Conservation (phyloP, 2,329 filamentous ascomycete species). For the Fusarium sublunatum region DNA sequence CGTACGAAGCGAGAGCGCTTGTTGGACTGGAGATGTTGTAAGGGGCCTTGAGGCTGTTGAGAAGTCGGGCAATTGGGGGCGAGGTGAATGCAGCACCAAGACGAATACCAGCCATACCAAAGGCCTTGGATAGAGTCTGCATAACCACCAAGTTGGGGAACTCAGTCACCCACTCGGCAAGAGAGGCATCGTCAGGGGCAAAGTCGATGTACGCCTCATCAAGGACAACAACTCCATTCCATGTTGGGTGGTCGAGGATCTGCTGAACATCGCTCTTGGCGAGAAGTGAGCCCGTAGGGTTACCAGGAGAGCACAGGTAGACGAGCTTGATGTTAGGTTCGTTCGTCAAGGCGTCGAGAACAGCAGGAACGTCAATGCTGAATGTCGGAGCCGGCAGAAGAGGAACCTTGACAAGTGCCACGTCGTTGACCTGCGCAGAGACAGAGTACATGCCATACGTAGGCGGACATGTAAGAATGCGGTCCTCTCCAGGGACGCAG, state of each 20-base stretch:
- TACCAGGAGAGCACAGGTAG: slow-evolving; percentile 95
- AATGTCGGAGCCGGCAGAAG: slow-evolving; percentile 79
- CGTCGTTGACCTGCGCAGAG: slow-evolving; percentile 92
- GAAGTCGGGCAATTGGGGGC: slow-evolving; percentile 76
- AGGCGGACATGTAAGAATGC: slow-evolving; percentile 92
- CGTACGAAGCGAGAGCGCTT: slow-evolving; percentile 80
- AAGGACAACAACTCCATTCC: slow-evolving; percentile 93
- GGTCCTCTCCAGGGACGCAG: slow-evolving; percentile 86
- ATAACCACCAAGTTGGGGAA: slow-evolving; percentile 97
- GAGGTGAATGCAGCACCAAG: slow-evolving; percentile 87
- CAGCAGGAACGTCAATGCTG: slow-evolving; percentile 75
- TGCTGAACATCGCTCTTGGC: slow-evolving; percentile 77
- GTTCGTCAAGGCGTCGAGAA: slow-evolving; percentile 72
- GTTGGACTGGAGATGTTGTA: slow-evolving; percentile 96
- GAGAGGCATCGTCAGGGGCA: slow-evolving; percentile 76
- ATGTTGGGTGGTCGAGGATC: slow-evolving; percentile 85
- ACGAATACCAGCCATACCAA: slow-evolving; percentile 92
- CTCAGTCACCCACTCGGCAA: slow-evolving; percentile 91
- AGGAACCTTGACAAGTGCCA: slow-evolving; percentile 87
- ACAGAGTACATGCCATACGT: slow-evolving; percentile 99
- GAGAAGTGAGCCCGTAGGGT: slow-evolving; percentile 87
- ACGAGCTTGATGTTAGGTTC: slow-evolving; percentile 80
- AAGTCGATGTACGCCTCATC: slow-evolving; percentile 99
- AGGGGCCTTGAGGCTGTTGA: slow-evolving; percentile 94
- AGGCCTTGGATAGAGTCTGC: slow-evolving; percentile 98